A percentile compares a stretch with the other conserved stretches of the same genome.
Conservation (phyloP, 352 stramenopile species). For the Blastocystis hominis region DNA sequence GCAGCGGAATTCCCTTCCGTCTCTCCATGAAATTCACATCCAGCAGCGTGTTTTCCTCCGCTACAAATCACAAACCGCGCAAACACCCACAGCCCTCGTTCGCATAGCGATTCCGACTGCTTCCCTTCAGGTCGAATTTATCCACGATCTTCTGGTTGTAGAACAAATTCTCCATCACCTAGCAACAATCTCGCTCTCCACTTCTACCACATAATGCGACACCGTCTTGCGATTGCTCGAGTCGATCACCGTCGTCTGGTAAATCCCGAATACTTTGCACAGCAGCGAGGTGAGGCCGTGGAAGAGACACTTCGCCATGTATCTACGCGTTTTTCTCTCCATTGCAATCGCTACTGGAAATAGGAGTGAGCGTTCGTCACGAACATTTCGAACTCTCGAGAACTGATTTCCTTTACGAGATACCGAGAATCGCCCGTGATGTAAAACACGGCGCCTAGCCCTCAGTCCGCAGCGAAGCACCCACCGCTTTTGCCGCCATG, state of each 20-base stretch:
- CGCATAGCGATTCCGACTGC: slow-evolving; percentile 52
- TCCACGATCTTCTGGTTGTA: slow-evolving; percentile 33
- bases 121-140: slow-evolving; percentile 57
- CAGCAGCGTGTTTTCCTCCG: slow-evolving; percentile 40
- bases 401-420: slow-evolving; percentile 25
- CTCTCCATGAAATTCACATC: slow-evolving; percentile 59
- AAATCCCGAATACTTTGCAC: slow-evolving; percentile 54
- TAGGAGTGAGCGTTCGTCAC: slow-evolving; percentile 32
- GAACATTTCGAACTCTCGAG: slow-evolving; percentile 50
- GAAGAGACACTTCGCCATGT: slow-evolving; percentile 46
- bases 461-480: not conserved
- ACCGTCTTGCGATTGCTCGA: not conserved
- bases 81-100: not conserved
- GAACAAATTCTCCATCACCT: slow-evolving; percentile 58
- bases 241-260: not conserved
- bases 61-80: not conserved
- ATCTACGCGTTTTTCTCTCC: not conserved
- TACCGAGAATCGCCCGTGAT: slow-evolving; percentile 25
- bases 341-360: not conserved
- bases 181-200: not conserved
- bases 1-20: slow-evolving; percentile 40
- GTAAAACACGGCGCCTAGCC: slow-evolving; percentile 13
- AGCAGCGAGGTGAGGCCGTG: slow-evolving; percentile 14
- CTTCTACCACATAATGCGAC: slow-evolving; percentile 19
- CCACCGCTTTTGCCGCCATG: slow-evolving; percentile 42